Base-by-base conservation (phyloP, 2,329 filamentous ascomycete species). In the Stagonosporopsis chrysanthemi region DNA sequence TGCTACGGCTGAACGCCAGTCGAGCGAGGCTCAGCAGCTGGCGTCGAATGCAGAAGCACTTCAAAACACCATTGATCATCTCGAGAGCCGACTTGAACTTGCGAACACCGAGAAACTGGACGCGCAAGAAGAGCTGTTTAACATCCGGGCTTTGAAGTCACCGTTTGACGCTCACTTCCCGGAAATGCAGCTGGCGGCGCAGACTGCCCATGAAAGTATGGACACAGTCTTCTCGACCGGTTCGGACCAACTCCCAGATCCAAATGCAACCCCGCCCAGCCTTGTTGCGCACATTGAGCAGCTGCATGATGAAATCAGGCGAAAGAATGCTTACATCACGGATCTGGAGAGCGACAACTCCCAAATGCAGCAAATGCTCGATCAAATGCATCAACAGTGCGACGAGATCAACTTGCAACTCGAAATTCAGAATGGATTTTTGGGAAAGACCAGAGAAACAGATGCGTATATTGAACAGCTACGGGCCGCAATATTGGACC, bases 101-200 rank as follows among this genome's bases (percentile, higher is more conserved):
- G 73, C 77, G 19, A 81, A 81, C 56, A 69, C 71, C 15, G 71
- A 77, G 52, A 78, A 77, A 49, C 41, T 78, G 0, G 80, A 81
- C 54, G 74, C 75, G 11, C 71, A 77, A 49, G 71, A 77, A 42
- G 67, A 76, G 42, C 52, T 78, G 9, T 70, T 67, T 39, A 72
- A 72, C 45, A 54, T 77, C 8, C 65, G 61, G 28, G 55, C 63
- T 4, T 55, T 69, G 28, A 71, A 72, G 36, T 63, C 64, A 8
- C 65, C 65, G 1, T 73, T 78, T 36, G 70, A 74, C 41, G 39
- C 63, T 3, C 43, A 29, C 6, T 57, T 52, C 51, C 33, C 60
- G 51, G 36, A 65, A 49, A 40, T 58, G 23, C 51, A 48, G n/a
- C 8, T 22, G 41, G 26, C 50, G 26, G n/a, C 42, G 19, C 54